A percentile compares a stretch with the other conserved stretches of the same genome.
phyloP scores from a whole-genome alignment of 352 stramenopile genomes.

The Pythium sp. region DNA sequence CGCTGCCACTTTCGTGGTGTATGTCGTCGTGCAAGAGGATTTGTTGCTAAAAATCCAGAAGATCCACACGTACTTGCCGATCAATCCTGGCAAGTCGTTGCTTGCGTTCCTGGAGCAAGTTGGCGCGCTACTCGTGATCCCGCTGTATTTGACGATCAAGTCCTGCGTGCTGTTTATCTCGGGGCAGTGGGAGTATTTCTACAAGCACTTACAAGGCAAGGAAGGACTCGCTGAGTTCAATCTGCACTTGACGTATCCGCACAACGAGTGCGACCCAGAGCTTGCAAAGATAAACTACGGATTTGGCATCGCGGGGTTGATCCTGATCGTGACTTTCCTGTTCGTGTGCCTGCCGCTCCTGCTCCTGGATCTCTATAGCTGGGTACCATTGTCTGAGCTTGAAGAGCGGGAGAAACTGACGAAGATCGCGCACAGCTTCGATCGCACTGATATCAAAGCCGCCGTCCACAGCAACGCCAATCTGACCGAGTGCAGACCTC shows the following conservation, averaged over 20 bases:
- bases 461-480: slow-evolving; percentile 58
- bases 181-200: slow-evolving; percentile 35
- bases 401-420: slow-evolving; percentile 27
- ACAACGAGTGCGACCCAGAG: slow-evolving; percentile 15
- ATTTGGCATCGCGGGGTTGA: slow-evolving; percentile 32
- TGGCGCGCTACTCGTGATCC: slow-evolving; percentile 48
- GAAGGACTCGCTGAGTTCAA: slow-evolving; percentile 15
- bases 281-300: slow-evolving; percentile 36
- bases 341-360: slow-evolving; percentile 54
- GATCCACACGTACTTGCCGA: slow-evolving; percentile 36
- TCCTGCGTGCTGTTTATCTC: slow-evolving; percentile 60
- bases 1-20: slow-evolving; percentile 41
- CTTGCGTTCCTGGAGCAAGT: slow-evolving; percentile 39
- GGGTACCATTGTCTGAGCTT: slow-evolving; percentile 47
- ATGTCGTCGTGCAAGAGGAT: slow-evolving; percentile 61
- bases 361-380: slow-evolving; percentile 56
- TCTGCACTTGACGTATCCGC: slow-evolving; percentile 17
- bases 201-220: slow-evolving; percentile 1
- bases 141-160: slow-evolving; percentile 54
- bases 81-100: slow-evolving; percentile 33
- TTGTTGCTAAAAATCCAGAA: slow-evolving; percentile 56
- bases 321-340: slow-evolving; percentile 44
- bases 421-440: slow-evolving; percentile 27
- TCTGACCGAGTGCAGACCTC: slow-evolving; percentile 26
- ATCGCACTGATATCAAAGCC: slow-evolving; percentile 36